Conservation (phyloP, 148 eudicot genomes). For the Rhododendron henanense region DNA sequence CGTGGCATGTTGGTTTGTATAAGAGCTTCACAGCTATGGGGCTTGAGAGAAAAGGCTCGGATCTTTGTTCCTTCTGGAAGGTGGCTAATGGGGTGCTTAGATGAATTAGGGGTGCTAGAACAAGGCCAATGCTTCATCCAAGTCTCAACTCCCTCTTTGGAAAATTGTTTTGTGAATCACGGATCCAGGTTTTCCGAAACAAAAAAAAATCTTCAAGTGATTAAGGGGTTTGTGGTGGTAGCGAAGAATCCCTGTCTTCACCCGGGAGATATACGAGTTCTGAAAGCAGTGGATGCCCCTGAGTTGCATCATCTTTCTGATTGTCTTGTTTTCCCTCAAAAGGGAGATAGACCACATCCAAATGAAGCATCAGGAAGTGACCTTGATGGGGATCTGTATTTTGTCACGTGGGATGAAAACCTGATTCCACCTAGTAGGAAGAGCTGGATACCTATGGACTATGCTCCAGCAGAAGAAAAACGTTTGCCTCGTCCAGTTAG, state of each 20-base stretch:
- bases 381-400: slow-evolving; percentile 89
- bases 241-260: slow-evolving; percentile 95
- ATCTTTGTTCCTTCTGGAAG: slow-evolving; percentile 76
- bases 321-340: slow-evolving; percentile 83
- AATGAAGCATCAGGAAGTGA: slow-evolving; percentile 97
- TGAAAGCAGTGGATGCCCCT: slow-evolving; percentile 79
- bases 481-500: slow-evolving; percentile 41
- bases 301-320: slow-evolving; percentile 67
- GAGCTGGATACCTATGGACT: slow-evolving; percentile 85
- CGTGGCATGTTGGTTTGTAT: slow-evolving; percentile 76
- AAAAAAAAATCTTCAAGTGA: slow-evolving; percentile 38
- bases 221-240: slow-evolving; percentile 62
- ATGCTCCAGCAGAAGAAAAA: slow-evolving; percentile 49
- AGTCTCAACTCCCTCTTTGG: slow-evolving; percentile 63
- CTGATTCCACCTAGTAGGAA: slow-evolving; percentile 76
- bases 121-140: slow-evolving; percentile 87
- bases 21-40: slow-evolving; percentile 75
- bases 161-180: slow-evolving; percentile 64
- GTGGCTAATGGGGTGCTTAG: slow-evolving; percentile 93
- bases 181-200: slow-evolving; percentile 56
- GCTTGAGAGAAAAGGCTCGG: slow-evolving; percentile 68
- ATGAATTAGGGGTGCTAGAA: slow-evolving; percentile 67
- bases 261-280: slow-evolving; percentile 81
- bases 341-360: slow-evolving; percentile 85
- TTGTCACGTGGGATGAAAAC: slow-evolving; percentile 81